A percentile compares a stretch with the other conserved stretches of the same genome.
These are phyloP conservation scores for Paramecium primaurelia DNA, from an alignment of 73 alveolate species.

Conservation along the genomic window DNA sequence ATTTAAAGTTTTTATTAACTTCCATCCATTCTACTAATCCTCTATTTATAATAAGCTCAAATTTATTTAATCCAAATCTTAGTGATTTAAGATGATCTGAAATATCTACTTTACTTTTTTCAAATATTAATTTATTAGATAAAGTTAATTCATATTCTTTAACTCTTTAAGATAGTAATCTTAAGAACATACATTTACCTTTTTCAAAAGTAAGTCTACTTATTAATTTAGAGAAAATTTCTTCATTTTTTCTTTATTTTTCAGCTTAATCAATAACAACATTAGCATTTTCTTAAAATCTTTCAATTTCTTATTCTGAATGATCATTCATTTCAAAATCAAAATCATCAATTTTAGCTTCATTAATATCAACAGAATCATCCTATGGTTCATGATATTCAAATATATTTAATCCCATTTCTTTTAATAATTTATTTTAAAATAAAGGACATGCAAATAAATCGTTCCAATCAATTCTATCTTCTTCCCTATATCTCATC, in stretches of 20 bases:
- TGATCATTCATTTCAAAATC: conserved; percentile 32
- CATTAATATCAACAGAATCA: background rate
- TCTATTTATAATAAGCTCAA: background rate
- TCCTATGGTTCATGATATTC: conserved; percentile 9
- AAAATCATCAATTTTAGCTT: conserved; percentile 20
- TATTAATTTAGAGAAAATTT: background rate
- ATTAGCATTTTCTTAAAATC: background rate
- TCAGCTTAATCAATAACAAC: conserved; percentile 22
- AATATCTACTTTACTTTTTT: conserved; percentile 8
- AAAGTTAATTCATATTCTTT: background rate
- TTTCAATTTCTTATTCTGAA: conserved; percentile 20
- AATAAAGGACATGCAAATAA: conserved; percentile 29
- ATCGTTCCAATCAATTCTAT: conserved; percentile 53
- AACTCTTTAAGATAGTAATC: background rate
- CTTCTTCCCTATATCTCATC: conserved; percentile 47
- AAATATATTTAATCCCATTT: conserved; percentile 9
- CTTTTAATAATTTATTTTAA: background rate
- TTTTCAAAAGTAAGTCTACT: conserved; percentile 18
- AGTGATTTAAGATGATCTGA: conserved; percentile 31
- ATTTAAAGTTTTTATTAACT: background rate
- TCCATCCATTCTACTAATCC: conserved; percentile 46
- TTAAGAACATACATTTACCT: conserved; percentile 22
- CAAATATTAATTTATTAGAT: background rate
- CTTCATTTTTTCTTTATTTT: conserved; percentile 18
- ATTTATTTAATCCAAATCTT: conserved; percentile 29